Percentiles rank a stretch among this genome's conserved stretches.
phyloP scores from a whole-genome alignment of 345 rosid species.

The Citrus mangshanensis region DNA sequence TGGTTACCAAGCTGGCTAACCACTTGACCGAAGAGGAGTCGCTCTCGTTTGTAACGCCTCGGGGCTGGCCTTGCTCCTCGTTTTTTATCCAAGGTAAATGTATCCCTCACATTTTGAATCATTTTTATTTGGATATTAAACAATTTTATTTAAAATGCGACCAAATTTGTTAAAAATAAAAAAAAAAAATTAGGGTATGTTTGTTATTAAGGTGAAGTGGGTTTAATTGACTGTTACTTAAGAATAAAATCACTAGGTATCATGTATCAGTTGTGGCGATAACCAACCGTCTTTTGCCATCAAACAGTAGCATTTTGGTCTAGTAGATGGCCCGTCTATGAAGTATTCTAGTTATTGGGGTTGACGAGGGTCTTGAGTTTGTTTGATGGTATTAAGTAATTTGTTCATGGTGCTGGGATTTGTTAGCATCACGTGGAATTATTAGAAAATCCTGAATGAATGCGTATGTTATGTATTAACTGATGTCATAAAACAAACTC shows the following conservation, averaged over 20 bases:
- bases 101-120: neutral
- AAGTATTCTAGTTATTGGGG: neutral
- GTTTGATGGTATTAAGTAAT: neutral
- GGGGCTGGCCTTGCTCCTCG: constrained; percentile 44
- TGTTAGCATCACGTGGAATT: neutral
- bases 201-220: neutral
- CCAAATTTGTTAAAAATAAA: no score
- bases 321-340: neutral
- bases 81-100: constrained; percentile 26
- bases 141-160: no score
- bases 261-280: neutral
- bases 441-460: neutral
- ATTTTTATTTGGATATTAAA: no score
- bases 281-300: neutral
- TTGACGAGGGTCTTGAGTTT: neutral
- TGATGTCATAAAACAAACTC: neutral
- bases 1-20: constrained; percentile 26
- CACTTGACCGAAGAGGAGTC: constrained; percentile 35
- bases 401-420: neutral
- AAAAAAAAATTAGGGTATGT: neutral
- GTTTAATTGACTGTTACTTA: neutral
- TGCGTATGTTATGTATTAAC: neutral
- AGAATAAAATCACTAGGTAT: neutral
- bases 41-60: constrained; percentile 27
- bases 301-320: neutral